Percentiles rank a stretch among this genome's conserved stretches.
These are phyloP conservation scores for Haplographium delicatum DNA, from an alignment of 495 filamentous ascomycete species.

Conservation along the genomic window DNA sequence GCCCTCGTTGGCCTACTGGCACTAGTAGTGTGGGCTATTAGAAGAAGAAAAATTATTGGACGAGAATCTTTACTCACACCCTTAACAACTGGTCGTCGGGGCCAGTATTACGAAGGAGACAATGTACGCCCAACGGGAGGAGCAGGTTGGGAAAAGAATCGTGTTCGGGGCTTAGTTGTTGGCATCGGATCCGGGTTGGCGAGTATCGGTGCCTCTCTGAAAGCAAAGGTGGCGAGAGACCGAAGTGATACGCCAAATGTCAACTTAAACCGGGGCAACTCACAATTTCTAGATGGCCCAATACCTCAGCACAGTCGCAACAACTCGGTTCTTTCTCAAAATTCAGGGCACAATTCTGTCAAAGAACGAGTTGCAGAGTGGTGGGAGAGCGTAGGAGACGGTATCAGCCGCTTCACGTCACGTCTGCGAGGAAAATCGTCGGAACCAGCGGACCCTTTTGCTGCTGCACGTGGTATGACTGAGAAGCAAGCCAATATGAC, in stretches of 20 bases:
- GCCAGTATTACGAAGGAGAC: conserved; percentile 32
- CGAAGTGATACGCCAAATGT: conserved; percentile 35
- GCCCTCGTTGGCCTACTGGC: conserved; percentile 38
- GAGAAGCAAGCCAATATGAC: conserved; percentile 23
- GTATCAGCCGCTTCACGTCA: conserved; percentile 32
- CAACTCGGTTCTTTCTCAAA: conserved; percentile 20
- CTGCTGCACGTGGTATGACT: conserved; percentile 21
- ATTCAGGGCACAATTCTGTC: conserved; percentile 14
- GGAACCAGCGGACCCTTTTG: conserved; percentile 20
- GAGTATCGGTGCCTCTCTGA: conserved; percentile 30
- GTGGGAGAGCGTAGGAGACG: conserved; percentile 37
- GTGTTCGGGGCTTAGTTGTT: conserved; percentile 30
- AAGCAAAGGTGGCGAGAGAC: conserved; percentile 23
- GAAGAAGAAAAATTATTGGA: conserved; percentile 35
- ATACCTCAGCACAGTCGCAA: conserved; percentile 35
- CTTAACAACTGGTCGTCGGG: conserved; percentile 28
- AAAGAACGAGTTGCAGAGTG: conserved; percentile 34
- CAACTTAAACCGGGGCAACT: conserved; percentile 45
- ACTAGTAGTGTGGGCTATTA: conserved; percentile 44
- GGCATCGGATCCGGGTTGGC: conserved; percentile 17
- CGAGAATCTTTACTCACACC: conserved; percentile 42
- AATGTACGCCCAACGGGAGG: conserved; percentile 33
- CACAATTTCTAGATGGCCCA: conserved; percentile 41
- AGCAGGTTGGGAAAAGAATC: conserved; percentile 29
- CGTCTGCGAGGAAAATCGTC: conserved; percentile 24